Base-by-base conservation (phyloP, 2,329 filamentous ascomycete species). In the Lithohypha guttulata region DNA sequence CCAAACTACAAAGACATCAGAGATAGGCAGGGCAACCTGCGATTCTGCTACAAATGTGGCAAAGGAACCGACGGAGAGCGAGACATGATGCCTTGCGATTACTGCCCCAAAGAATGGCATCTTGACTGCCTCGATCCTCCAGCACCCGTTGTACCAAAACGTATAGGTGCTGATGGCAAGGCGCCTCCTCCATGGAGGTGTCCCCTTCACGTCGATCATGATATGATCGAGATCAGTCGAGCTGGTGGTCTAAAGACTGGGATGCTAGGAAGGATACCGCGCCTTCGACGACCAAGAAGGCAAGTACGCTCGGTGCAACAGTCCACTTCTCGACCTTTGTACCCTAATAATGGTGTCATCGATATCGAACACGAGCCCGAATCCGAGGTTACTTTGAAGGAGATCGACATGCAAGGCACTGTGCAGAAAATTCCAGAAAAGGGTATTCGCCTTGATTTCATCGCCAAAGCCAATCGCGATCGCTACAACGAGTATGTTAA, bases 71-170 rank as follows among this genome's bases (percentile, higher is more conserved):
- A 73, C 39, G 64, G 65, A 46, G 26, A 39, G 26, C 76, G 81
- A 18, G 75, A 80, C 49, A 86, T 96, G 52, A 81, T 95, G 50
- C 77, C 81, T 31, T 98, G 89, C 65, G 86, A 86, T 59, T 75
- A 73, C 53, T 98, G 89, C 61, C 69, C 75, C 9, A 71, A 84
- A 22, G 73, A 79, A 55, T 98, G 87, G 82, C 91, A 98, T 63
- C 68, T 94, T 36, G 89, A 96, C 60, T 98, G 91, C 61, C 66
- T 93, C 11, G 79, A 93, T 55, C 84, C 85, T 19, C 87, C 89
- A 22, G 64, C 87, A 54, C 77, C 86, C 22, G 77, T 82, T 40
- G 82, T 85, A 26, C 87, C 87, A 8, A 71, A 77, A 39, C 63
- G 66, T 42, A 58, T 56, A 30, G 47, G 46, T 41, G 57, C 48